A percentile compares a stretch with the other conserved stretches of the same genome.
These are phyloP conservation scores for Yamadazyma mexicana DNA, from an alignment of 1,139 yeast genomes.

Conservation along the genomic window DNA sequence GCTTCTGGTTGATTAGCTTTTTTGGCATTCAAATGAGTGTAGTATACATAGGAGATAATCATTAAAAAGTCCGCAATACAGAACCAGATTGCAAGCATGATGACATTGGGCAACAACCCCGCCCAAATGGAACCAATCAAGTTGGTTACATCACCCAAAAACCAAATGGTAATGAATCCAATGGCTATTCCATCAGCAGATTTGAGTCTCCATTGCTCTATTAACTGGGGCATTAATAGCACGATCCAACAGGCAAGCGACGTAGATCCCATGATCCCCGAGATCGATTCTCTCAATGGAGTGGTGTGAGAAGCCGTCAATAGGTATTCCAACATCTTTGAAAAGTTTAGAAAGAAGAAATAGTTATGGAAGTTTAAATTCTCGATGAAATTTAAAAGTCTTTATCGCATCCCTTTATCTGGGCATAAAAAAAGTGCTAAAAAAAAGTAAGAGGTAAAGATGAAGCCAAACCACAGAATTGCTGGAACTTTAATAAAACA, in stretches of 20 bases:
- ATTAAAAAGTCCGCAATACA: constrained; percentile 67
- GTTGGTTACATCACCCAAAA: constrained; percentile 70
- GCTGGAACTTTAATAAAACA: constrained; percentile 46
- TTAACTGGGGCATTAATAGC: constrained; percentile 73
- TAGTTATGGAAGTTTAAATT: background rate
- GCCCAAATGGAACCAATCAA: constrained; percentile 74
- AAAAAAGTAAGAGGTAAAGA: background rate
- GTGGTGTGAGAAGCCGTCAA: constrained; percentile 3
- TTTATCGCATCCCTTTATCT: background rate
- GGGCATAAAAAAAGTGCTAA: background rate
- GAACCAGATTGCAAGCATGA: constrained; percentile 72
- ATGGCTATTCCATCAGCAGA: constrained; percentile 80
- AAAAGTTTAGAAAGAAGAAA: background rate
- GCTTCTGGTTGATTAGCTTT: constrained; percentile 19
- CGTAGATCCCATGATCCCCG: constrained; percentile 70
- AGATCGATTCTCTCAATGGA: constrained; percentile 39
- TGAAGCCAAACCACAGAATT: constrained; percentile 3
- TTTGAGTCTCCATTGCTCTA: constrained; percentile 78
- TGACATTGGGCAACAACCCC: constrained; percentile 64
- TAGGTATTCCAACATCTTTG: background rate
- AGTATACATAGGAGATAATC: constrained; percentile 61
- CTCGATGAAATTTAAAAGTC: constrained; percentile 1
- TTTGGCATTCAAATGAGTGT: constrained; percentile 43
- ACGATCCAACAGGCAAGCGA: constrained; percentile 80
- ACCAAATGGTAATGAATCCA: constrained; percentile 70